Evolutionary conservation across 495 filamentous ascomycete genomes (phyloP), one percentile per base, ranked within the genome.

Genomic region (Haplographium delicatum): DNA sequence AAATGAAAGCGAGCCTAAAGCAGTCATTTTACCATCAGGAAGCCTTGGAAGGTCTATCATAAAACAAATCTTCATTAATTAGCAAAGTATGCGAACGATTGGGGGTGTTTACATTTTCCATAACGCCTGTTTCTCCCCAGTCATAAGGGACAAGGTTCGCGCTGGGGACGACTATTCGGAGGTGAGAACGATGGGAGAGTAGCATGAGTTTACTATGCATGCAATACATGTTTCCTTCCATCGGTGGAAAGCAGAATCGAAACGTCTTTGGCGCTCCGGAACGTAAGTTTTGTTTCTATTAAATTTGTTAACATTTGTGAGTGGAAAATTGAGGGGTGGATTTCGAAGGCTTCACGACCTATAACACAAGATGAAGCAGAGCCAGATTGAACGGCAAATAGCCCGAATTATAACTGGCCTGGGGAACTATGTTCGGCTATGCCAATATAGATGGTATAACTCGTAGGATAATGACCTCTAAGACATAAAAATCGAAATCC

Each of bases 181-280:
- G 60, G 59, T 90, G 80, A 0, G 51, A 49, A 0, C 73, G 70
- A 53, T 89, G 83, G 56, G 87, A 89, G 0, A 96, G 72, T 0
- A 96, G 71, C 76, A 89, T 86, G 10, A 96, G 66, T 58, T 96
- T 96, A 4, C 88, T 93, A 59, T 96, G 90, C 90, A 95, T 45
- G 18, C 45, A 55, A 20, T 75, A 76, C 1, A 83, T 65, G 42
- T 81, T 74, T 0, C 78, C 78, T 13, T 75, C 70, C 81, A 87
- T 57, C 62, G 65, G 87, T 5, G 93, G 93, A 50, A 95, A 95
- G 58, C 86, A 91, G 27, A 91, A 75, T 16, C 75, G 73, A 20
- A 91, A 68, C 40, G 66, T 54, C 2, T 43, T 28, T 2, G 73
- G 71, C 0, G 68, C 67, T 13, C 20, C 35, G 2, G 22, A 31